phyloP scores from a whole-genome alignment of 2,329 filamentous ascomycete genomes.

The Hymenoscyphus scutula region DNA sequence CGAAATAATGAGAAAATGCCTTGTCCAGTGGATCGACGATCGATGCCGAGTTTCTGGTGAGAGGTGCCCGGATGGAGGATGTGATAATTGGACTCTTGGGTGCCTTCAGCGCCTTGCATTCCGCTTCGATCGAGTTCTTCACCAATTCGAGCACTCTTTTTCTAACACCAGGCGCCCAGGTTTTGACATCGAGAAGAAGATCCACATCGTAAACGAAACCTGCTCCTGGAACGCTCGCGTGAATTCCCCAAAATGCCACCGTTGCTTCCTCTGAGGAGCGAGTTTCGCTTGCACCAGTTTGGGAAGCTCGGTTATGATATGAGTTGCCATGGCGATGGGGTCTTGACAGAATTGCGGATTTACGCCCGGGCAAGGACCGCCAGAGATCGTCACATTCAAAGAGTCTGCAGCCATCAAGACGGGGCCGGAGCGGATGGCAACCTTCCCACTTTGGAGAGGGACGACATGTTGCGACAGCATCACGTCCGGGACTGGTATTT shows the following conservation, averaged over 20 bases:
- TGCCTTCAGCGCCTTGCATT: constrained; percentile 39
- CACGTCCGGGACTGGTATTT: constrained; percentile 53
- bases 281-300: constrained; percentile 42
- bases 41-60: neutral
- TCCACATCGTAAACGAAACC: constrained; percentile 42
- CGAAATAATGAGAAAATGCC: neutral
- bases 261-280: constrained; percentile 42
- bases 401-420: constrained; percentile 39
- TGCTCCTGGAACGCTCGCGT: constrained; percentile 44
- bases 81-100: neutral
- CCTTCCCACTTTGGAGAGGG: constrained; percentile 37
- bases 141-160: neutral
- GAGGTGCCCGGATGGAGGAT: neutral
- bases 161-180: constrained; percentile 24
- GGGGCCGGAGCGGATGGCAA: constrained; percentile 37
- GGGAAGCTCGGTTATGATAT: constrained; percentile 43
- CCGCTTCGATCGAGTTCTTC: constrained; percentile 48
- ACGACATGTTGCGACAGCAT: constrained; percentile 56
- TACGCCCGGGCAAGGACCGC: constrained; percentile 44
- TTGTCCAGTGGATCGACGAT: neutral
- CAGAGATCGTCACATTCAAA: constrained; percentile 41
- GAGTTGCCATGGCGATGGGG: constrained; percentile 45
- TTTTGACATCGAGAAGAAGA: constrained; percentile 44
- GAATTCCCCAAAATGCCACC: constrained; percentile 45
- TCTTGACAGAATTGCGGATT: constrained; percentile 46